Base-by-base conservation (phyloP, 495 filamentous ascomycete species). In the Xylaria scruposa region DNA sequence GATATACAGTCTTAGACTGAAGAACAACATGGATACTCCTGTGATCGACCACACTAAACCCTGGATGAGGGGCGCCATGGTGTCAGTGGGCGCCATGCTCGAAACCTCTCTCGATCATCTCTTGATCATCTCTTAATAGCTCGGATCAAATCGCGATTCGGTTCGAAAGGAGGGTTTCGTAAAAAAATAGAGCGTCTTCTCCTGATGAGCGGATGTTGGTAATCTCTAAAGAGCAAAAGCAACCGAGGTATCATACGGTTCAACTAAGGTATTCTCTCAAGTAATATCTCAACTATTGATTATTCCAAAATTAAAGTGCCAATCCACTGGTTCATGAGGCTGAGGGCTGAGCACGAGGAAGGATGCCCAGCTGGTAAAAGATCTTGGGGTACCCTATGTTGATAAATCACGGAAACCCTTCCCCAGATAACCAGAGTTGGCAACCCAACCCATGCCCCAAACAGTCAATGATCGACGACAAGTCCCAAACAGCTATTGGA, bases 1-100 rank as follows among this genome's bases (percentile, higher is more conserved):
- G 54, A 69, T 69, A 26, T 60, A 69, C n/a, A 69, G 26, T 38
- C 67, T 69, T 19, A 69, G 8, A 21, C 33, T 47, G 17, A 7
- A 40, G 17, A 49, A 42, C 5, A 61, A 12, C 10, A 69, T 8
- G 7, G 53, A 46, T 15, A 69, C 3, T 36, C n/a, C 67, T 1
- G 53, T 40, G 26, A 69, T 60, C 9, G n/a, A 6, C 67, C 67
- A 69, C 10, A 60, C 40, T 13, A 33, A 46, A 7, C 53, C 56
- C 26, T 46, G 38, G 49, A 69, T 61, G 26, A 59, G 67, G 24
- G 67, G 67, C 5, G 67, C 54, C 38, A 38, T 60, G 29, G 17
- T 69, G 3, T 69, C 67, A 19, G 53, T 60, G 24, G 24, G 42
- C 40, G 53, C 67, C 67, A 69, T 69, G 19, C 7, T 60, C 21